Percentiles rank a stretch among this genome's conserved stretches.
Evolutionary conservation across 345 rosid genomes (phyloP).

Genomic region (Hibiscus syriacus): DNA sequence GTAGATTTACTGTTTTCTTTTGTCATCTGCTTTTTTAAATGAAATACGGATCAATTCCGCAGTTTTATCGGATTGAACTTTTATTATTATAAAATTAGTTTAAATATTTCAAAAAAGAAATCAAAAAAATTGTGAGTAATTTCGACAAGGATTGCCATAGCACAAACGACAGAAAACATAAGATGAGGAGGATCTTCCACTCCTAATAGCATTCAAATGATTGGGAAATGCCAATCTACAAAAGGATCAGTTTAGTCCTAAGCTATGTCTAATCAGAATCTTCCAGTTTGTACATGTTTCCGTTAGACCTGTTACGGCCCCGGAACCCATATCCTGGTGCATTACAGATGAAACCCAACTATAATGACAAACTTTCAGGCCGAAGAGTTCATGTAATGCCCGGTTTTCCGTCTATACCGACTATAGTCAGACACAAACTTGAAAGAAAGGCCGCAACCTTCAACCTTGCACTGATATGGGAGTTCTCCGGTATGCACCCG

Average conservation of each 20-base stretch:
- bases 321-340: too few species aligned
- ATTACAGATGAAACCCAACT: background rate
- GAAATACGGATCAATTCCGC: too few species aligned
- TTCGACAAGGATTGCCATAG: background rate
- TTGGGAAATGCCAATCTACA: conserved; percentile 9
- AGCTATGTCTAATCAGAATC: conserved; percentile 3
- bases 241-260: conserved; percentile 5
- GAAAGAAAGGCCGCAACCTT: conserved; percentile 75
- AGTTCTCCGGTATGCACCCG: conserved; percentile 91
- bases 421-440: conserved; percentile 94
- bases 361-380: conserved; percentile 19
- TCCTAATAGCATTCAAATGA: background rate
- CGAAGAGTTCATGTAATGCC: conserved; percentile 48
- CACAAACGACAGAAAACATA: background rate
- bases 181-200: background rate
- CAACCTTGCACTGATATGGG: conserved; percentile 79
- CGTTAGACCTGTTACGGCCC: background rate
- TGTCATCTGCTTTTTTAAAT: too few species aligned
- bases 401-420: conserved; percentile 85
- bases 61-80: too few species aligned
- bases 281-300: conserved; percentile 2
- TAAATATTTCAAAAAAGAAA: too few species aligned
- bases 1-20: background rate
- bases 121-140: too few species aligned
- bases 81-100: too few species aligned